These are phyloP conservation scores for Candida palmyrensis DNA, from an alignment of 805 yeast species.

Conservation along the genomic window DNA sequence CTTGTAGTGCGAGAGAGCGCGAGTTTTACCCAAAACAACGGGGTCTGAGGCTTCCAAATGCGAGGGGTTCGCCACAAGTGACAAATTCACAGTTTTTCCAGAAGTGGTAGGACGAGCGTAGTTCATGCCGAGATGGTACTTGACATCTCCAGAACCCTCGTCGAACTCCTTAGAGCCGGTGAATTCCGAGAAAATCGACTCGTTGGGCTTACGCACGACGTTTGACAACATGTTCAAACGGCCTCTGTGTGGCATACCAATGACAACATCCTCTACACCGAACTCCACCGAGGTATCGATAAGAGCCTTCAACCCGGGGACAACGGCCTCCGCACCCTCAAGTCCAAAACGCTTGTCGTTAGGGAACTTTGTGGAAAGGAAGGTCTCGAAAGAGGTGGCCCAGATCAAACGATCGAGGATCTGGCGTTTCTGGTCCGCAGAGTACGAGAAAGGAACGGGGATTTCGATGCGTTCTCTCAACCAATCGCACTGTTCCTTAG, in stretches of 20 bases:
- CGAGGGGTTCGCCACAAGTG: constrained; percentile 97
- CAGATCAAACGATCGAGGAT: constrained; percentile 94
- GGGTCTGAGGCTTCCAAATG: constrained; percentile 99
- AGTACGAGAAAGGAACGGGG: constrained; percentile 78
- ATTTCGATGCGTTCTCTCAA: constrained; percentile 94
- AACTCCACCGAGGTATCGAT: constrained; percentile 88
- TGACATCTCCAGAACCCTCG: constrained; percentile 98
- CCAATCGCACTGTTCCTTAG: constrained; percentile 96
- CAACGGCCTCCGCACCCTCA: constrained; percentile 96
- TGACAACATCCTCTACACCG: constrained; percentile 93
- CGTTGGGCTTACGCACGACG: constrained; percentile 98
- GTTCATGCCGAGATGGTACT: constrained; percentile 99
- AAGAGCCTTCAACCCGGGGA: constrained; percentile 94
- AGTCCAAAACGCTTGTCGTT: constrained; percentile 98
- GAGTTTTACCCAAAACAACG: constrained; percentile 94
- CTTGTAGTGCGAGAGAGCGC: constrained; percentile 92
- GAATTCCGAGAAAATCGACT: constrained; percentile 94
- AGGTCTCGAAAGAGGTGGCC: constrained; percentile 91
- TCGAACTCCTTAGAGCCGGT: constrained; percentile 85
- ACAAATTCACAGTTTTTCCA: constrained; percentile 91
- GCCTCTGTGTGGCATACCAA: constrained; percentile 99
- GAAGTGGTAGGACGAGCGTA: constrained; percentile 98
- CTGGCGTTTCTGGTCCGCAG: constrained; percentile 89
- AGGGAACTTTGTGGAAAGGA: constrained; percentile 93
- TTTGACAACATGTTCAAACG: constrained; percentile 95